Evolutionary conservation across 495 filamentous ascomycete species (phyloP).

Genomic region (Aspergillus conjunctus): DNA sequence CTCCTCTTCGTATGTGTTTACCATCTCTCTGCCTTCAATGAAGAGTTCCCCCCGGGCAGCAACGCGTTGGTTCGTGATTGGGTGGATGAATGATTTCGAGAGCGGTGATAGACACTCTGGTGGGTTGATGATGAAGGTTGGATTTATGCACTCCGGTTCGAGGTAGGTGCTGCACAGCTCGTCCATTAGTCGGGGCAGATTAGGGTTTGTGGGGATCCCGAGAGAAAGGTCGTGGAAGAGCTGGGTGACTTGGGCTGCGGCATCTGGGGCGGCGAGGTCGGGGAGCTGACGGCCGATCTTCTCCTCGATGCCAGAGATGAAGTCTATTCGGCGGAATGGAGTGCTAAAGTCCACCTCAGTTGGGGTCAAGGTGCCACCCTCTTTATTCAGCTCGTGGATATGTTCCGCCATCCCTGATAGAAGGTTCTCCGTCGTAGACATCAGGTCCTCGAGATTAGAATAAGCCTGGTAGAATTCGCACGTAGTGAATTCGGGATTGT

Average conservation of each 20-base stretch:
- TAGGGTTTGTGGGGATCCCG: constrained; percentile 53
- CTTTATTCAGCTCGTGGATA: constrained; percentile 51
- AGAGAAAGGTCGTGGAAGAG: constrained; percentile 60
- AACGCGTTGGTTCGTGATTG: constrained; percentile 63
- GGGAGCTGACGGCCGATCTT: constrained; percentile 66
- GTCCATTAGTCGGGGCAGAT: constrained; percentile 82
- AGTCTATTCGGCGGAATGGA: constrained; percentile 70
- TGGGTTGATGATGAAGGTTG: constrained; percentile 91
- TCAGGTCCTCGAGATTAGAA: constrained; percentile 74
- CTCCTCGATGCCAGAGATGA: constrained; percentile 76
- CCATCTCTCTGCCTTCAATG: constrained; percentile 73
- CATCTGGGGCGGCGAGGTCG: constrained; percentile 58
- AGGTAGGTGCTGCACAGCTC: constrained; percentile 74
- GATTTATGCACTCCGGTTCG: constrained; percentile 66
- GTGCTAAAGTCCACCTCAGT: constrained; percentile 59
- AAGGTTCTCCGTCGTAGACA: constrained; percentile 69
- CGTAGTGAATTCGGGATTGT: constrained; percentile 96
- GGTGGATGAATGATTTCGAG: constrained; percentile 75
- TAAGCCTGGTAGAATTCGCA: constrained; percentile 96
- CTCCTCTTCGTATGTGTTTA: constrained; percentile 98
- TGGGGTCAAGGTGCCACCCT: constrained; percentile 47
- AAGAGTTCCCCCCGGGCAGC: constrained; percentile 89
- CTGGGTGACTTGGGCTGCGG: constrained; percentile 54
- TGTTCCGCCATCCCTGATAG: constrained; percentile 59
- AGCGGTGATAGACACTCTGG: constrained; percentile 91